Percentiles rank a stretch among this genome's conserved stretches.
These are phyloP conservation scores for Penicillium griseofulvum DNA, from an alignment of 2,329 filamentous ascomycete genomes.

Conservation along the genomic window DNA sequence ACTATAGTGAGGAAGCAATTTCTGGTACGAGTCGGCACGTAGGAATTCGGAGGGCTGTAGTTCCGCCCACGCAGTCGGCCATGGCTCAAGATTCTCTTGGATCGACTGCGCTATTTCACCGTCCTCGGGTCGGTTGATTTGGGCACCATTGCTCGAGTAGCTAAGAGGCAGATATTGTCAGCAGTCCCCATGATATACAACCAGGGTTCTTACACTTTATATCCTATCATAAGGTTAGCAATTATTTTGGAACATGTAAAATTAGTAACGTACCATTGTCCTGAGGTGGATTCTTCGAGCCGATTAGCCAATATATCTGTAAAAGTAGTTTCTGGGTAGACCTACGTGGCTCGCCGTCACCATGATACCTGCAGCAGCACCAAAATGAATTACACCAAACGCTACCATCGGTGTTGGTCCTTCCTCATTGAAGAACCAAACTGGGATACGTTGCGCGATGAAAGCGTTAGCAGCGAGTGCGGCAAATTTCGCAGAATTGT, in stretches of 20 bases:
- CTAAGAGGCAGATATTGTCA: conserved; percentile 28
- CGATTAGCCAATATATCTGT: conserved; percentile 7
- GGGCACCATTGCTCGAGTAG: conserved; percentile 63
- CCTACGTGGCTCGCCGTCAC: conserved; percentile 61
- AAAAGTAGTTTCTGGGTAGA: not conserved
- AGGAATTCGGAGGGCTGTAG: conserved; percentile 45
- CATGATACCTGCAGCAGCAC: conserved; percentile 61
- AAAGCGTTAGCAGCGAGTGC: conserved; percentile 60
- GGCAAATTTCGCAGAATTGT: conserved; percentile 62
- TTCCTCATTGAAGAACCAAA: conserved; percentile 57
- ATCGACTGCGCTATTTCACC: conserved; percentile 58
- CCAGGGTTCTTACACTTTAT: conserved; percentile 54
- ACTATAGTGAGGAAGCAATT: conserved; percentile 31
- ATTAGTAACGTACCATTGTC: conserved; percentile 52
- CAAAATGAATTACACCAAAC: conserved; percentile 55
- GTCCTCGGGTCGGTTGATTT: conserved; percentile 64
- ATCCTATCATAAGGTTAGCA: conserved; percentile 41
- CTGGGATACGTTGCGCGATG: conserved; percentile 56
- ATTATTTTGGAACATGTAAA: not conserved
- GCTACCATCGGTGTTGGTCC: conserved; percentile 63
- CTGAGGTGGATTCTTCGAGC: conserved; percentile 54
- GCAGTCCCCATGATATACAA: conserved; percentile 6
- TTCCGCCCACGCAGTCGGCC: conserved; percentile 44
- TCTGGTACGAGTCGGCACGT: conserved; percentile 27
- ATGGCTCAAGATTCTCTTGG: conserved; percentile 53